phyloP scores from a whole-genome alignment of 768 basidiomycete genomes.

The Lyophyllum decastes region DNA sequence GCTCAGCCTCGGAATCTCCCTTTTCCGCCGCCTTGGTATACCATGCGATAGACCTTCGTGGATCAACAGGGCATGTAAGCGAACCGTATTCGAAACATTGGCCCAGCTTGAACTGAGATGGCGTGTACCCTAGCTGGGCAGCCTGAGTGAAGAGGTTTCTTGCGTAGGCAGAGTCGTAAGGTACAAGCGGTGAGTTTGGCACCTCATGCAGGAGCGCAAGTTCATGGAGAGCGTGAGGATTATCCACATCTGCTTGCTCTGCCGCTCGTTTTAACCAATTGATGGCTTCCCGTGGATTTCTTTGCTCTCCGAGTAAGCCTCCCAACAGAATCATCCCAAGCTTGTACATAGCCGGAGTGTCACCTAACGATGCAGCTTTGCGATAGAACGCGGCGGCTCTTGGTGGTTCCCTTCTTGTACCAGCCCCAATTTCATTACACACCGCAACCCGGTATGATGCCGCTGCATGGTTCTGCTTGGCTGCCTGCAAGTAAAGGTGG shows the following conservation, averaged over 20 bases:
- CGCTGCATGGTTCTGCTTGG: conserved; percentile 94
- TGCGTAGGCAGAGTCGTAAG: conserved; percentile 80
- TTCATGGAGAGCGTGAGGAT: conserved; percentile 96
- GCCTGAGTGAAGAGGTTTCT: conserved; percentile 87
- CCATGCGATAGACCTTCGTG: conserved; percentile 94
- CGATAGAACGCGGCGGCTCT: conserved; percentile 95
- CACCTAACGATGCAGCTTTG: conserved; percentile 93
- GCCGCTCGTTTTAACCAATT: conserved; percentile 95
- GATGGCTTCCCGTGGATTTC: conserved; percentile 89
- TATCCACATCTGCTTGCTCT: conserved; percentile 96
- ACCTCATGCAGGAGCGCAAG: conserved; percentile 86
- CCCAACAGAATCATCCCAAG: conserved; percentile 97
- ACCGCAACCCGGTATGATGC: conserved; percentile 97
- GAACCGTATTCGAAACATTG: conserved; percentile 93
- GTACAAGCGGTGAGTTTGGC: conserved; percentile 64
- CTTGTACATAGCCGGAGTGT: conserved; percentile 99
- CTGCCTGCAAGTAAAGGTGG: conserved; percentile 94
- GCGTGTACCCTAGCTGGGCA: conserved; percentile 90
- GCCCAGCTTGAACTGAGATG: conserved; percentile 93
- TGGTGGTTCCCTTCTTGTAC: conserved; percentile 84
- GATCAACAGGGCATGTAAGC: conserved; percentile 89
- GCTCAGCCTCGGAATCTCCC: conserved; percentile 91
- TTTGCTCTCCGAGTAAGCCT: conserved; percentile 78
- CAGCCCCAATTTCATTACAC: conserved; percentile 98
- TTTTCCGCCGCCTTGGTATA: conserved; percentile 98